Conservation (phyloP, 2,329 filamentous ascomycete genomes). For the Beauveria sp. region DNA sequence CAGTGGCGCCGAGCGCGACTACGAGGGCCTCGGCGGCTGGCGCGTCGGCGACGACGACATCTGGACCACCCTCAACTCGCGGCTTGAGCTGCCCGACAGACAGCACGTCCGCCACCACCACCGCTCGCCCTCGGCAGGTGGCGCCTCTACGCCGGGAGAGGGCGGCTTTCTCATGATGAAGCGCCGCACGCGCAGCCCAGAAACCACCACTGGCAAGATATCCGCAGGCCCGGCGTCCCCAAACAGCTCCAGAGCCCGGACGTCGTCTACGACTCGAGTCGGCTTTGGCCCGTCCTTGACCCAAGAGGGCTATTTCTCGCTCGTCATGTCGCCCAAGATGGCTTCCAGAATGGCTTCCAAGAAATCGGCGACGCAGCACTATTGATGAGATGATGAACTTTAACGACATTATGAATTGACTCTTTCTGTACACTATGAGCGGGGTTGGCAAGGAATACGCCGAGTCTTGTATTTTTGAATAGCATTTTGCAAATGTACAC, state of each 20-base stretch:
- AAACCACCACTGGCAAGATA: constrained; percentile 16
- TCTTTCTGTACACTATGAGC: background rate
- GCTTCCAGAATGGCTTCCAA: constrained; percentile 21
- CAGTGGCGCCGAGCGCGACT: constrained; percentile 45
- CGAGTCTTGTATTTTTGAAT: background rate
- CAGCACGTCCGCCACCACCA: constrained; percentile 32
- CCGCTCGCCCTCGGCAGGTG: constrained; percentile 31
- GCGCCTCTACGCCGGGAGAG: constrained; percentile 32
- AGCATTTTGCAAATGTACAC: background rate
- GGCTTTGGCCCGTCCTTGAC: constrained; percentile 20
- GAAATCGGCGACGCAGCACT: constrained; percentile 16
- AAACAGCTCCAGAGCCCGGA: constrained; percentile 42
- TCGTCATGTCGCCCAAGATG: constrained; percentile 22
- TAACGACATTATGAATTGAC: background rate
- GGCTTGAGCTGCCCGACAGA: constrained; percentile 41
- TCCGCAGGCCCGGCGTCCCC: constrained; percentile 25
- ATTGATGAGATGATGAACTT: background rate
- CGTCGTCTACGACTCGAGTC: constrained; percentile 34
- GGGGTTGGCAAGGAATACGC: background rate
- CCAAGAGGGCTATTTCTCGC: constrained; percentile 36
- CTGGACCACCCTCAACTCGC: constrained; percentile 46
- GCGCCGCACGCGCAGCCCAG: constrained; percentile 28
- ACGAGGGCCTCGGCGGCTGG: constrained; percentile 54
- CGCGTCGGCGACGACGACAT: constrained; percentile 38
- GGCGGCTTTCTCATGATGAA: constrained; percentile 38